These are phyloP conservation scores for Rhamnella rubrinervis DNA, from an alignment of 331 rosid genomes.

Conservation along the genomic window DNA sequence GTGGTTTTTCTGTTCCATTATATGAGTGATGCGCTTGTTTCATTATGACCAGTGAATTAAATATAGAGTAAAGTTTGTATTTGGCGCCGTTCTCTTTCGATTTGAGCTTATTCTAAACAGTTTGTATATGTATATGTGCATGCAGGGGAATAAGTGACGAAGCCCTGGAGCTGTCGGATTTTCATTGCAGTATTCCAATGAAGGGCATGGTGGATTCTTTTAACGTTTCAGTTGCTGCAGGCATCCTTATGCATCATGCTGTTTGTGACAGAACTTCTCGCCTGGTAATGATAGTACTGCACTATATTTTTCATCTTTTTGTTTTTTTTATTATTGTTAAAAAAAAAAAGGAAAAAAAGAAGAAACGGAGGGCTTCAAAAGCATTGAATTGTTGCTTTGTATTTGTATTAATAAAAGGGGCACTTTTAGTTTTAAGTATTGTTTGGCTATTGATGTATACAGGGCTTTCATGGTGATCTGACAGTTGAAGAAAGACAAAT, in stretches of 20 bases:
- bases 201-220: slow-evolving; percentile 95
- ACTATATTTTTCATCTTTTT: not conserved
- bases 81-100: not conserved
- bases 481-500: slow-evolving; percentile 66
- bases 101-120: not conserved
- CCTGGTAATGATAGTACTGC: slow-evolving; percentile 43
- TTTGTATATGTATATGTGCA: slow-evolving; percentile 14
- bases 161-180: slow-evolving; percentile 80
- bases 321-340: not conserved
- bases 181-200: slow-evolving; percentile 89
- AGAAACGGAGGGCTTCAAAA: not conserved
- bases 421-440: not conserved
- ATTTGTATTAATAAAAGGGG: not conserved
- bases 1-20: not conserved
- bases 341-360: not conserved
- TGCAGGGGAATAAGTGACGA: slow-evolving; percentile 83
- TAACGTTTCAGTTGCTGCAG: slow-evolving; percentile 94
- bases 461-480: slow-evolving; percentile 87
- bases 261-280: slow-evolving; percentile 76
- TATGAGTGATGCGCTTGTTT: slow-evolving; percentile 14
- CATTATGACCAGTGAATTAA: not conserved
- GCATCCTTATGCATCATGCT: slow-evolving; percentile 95
- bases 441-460: slow-evolving; percentile 15
- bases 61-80: not conserved
- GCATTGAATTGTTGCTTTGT: not conserved